A percentile compares a stretch with the other conserved stretches of the same genome.
These are phyloP conservation scores for Mrakia hoshinonis DNA, from an alignment of 768 basidiomycete genomes.

Conservation along the genomic window DNA sequence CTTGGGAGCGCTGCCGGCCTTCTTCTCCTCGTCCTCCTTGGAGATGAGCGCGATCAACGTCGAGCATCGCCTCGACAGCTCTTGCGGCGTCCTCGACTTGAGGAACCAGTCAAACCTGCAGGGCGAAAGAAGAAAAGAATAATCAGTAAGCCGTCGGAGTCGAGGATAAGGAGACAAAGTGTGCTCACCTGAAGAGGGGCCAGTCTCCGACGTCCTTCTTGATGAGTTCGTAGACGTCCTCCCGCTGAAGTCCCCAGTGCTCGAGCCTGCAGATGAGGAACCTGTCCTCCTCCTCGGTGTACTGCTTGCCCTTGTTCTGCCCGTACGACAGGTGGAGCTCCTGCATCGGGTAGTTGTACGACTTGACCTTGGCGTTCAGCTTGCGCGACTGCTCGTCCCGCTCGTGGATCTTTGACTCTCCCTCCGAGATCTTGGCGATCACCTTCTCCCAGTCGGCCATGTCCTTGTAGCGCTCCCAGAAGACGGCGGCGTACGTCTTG, in stretches of 20 bases:
- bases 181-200: slow-evolving; percentile 67
- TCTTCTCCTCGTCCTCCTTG: slow-evolving; percentile 68
- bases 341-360: slow-evolving; percentile 85
- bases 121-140: slow-evolving; percentile 9
- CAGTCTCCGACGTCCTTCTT: slow-evolving; percentile 95
- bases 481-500: slow-evolving; percentile 65
- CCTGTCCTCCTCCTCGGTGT: slow-evolving; percentile 91
- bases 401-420: slow-evolving; percentile 72
- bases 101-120: slow-evolving; percentile 87
- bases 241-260: slow-evolving; percentile 80
- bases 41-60: slow-evolving; percentile 83
- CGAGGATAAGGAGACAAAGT: not conserved
- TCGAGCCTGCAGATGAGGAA: slow-evolving; percentile 83
- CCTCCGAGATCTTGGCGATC: slow-evolving; percentile 73
- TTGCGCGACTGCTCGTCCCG: slow-evolving; percentile 65
- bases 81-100: slow-evolving; percentile 83
- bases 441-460: slow-evolving; percentile 77
- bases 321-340: slow-evolving; percentile 93
- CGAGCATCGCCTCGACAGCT: slow-evolving; percentile 76
- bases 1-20: slow-evolving; percentile 48
- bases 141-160: not conserved
- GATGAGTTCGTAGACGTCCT: slow-evolving; percentile 80
- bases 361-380: slow-evolving; percentile 70
- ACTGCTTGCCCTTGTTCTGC: slow-evolving; percentile 86
- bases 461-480: slow-evolving; percentile 82